Evolutionary conservation across 2,329 filamentous ascomycete species (phyloP).

Genomic region (Lachnellula occidentalis): DNA sequence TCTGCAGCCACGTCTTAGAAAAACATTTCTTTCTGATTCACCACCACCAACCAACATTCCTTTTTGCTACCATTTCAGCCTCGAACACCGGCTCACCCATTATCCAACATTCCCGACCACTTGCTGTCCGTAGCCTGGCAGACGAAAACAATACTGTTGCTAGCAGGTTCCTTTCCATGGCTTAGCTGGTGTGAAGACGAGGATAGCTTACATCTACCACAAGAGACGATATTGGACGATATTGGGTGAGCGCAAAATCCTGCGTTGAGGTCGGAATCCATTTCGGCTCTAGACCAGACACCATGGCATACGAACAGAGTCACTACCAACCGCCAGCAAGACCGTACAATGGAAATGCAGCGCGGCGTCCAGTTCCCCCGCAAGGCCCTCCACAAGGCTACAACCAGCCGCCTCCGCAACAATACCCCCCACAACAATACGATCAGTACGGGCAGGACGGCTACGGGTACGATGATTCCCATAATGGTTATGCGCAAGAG

Average conservation of each 20-base stretch:
- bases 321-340: constrained; percentile 27
- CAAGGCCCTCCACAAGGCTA: constrained; percentile 22
- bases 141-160: neutral
- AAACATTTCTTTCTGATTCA: no score
- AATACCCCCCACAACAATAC: constrained; percentile 62
- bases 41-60: no score
- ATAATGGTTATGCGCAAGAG: constrained; percentile 23
- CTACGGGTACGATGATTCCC: constrained; percentile 27
- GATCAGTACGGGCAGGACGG: constrained; percentile 28
- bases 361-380: constrained; percentile 23
- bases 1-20: no score
- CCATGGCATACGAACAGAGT: constrained; percentile 30
- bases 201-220: neutral
- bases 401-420: constrained; percentile 29
- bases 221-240: no score
- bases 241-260: neutral
- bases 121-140: neutral
- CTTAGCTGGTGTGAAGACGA: neutral
- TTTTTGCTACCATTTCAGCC: neutral
- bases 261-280: neutral
- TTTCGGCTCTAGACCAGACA: neutral
- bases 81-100: neutral
- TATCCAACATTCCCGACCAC: neutral
- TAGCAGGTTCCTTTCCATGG: neutral
- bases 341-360: constrained; percentile 27